Evolutionary conservation across 225 moss, liverwort and hornwort species (phyloP), one percentile per base, ranked within the genome.

Genomic region (Sphagnum tenellum): DNA sequence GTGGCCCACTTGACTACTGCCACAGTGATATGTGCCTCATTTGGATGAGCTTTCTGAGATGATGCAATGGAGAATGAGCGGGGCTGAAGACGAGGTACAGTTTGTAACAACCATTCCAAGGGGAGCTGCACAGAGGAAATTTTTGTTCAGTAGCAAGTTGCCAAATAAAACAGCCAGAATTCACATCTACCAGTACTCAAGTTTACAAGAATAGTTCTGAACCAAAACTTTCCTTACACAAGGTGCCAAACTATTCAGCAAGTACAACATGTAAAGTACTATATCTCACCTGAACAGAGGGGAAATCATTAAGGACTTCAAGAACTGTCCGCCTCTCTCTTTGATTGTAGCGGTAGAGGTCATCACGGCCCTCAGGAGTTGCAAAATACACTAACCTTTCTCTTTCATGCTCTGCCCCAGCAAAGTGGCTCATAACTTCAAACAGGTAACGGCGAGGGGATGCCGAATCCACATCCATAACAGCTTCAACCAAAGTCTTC

Each of bases 341-440:
- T 72, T 93, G 93, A 70, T 93, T 93, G 74, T 98, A 98, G 49
- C 90, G 90, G 79, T 98, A 92, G 44, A 98, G 73, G 49, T 98
- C 98, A 66, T 98, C 98, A 57, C 98, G 87, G 11, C 98, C 98
- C 67, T 94, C 87, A 14, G 98, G 84, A 12, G 93, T 88, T 67
- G 98, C 93, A 74, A 98, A 98, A 70, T 92, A 93, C 71, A 89
- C 80, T 55, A 98, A 71, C 66, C 89, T 90, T 75, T 89, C 98
- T 74, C 82, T 90, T 81, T 98, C 98, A 66, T 93, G 98, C 73
- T 98, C 90, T 67, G 90, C 93, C 47, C 67, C 69, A 49, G 93
- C 90, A 66, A 89, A 98, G 68, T 98, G 90, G 72, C 93, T 93
- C 91, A 98, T 90, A 47, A 96, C 92, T 78, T 98, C 98, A 67